Conservation (phyloP, 352 stramenopile species). For the Phytopythium montanum region DNA sequence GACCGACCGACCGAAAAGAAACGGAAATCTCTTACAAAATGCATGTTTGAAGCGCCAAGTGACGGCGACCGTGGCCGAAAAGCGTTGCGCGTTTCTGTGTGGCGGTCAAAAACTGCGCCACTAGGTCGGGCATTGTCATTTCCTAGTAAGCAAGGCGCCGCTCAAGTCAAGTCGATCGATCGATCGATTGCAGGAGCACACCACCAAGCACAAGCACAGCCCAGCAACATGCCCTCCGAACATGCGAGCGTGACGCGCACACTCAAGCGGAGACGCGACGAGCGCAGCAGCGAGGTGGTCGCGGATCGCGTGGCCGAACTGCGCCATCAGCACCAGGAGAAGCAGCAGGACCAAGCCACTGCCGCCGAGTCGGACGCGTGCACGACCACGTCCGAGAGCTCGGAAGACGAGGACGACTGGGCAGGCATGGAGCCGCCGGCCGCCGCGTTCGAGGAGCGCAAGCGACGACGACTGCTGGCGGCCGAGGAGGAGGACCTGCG, state of each 20-base stretch:
- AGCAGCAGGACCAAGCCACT: slow-evolving; percentile 4
- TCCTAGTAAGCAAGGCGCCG: too few species aligned
- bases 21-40: slow-evolving; percentile 16
- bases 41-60: not conserved
- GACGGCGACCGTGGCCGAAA: slow-evolving; percentile 4
- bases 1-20: slow-evolving; percentile 11
- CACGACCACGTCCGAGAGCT: slow-evolving; percentile 31
- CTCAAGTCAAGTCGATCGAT: slow-evolving; percentile 7
- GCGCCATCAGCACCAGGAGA: not conserved
- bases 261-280: slow-evolving; percentile 27
- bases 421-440: slow-evolving; percentile 7
- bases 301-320: not conserved
- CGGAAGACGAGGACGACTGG: slow-evolving; percentile 19
- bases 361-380: slow-evolving; percentile 9
- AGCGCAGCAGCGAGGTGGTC: not conserved
- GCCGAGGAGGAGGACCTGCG: slow-evolving; percentile 7
- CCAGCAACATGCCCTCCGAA: not conserved
- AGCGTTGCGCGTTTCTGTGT: slow-evolving; percentile 6
- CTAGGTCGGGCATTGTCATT: too few species aligned
- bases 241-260: slow-evolving; percentile 1
- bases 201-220: too few species aligned
- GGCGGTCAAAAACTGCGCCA: slow-evolving; percentile 1
- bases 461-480: slow-evolving; percentile 21
- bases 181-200: too few species aligned
- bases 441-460: slow-evolving; percentile 10